Percentiles rank a stretch among this genome's conserved stretches.
phyloP scores from a whole-genome alignment of 306 rosid species.

The Acmispon strigosus region DNA sequence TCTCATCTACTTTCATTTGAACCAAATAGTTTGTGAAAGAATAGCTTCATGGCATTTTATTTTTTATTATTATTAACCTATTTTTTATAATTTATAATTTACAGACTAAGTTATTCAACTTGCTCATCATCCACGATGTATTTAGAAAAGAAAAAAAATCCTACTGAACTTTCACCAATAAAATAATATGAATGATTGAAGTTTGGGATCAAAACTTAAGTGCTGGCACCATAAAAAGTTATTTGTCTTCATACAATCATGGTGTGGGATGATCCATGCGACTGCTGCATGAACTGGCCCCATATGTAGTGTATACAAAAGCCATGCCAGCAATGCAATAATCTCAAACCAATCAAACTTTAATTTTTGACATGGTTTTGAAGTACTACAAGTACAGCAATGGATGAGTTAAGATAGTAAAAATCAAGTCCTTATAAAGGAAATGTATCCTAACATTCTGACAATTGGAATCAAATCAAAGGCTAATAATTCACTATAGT shows the following conservation, averaged over 20 bases:
- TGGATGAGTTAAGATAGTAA: slow-evolving; percentile 21
- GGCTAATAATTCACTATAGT: slow-evolving; percentile 24
- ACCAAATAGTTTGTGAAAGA: no score
- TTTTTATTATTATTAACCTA: no score
- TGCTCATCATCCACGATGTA: neutral
- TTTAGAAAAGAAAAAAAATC: neutral
- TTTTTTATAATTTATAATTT: neutral
- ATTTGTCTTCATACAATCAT: slow-evolving; percentile 26
- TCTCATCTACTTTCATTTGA: no score
- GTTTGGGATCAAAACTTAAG: slow-evolving; percentile 21
- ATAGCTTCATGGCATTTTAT: neutral
- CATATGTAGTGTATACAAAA: neutral
- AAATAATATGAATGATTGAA: slow-evolving; percentile 34
- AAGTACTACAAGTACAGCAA: slow-evolving; percentile 60
- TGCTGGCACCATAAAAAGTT: slow-evolving; percentile 23
- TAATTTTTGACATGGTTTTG: slow-evolving; percentile 33
- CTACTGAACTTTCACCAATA: neutral
- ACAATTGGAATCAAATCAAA: slow-evolving; percentile 63
- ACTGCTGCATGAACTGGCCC: slow-evolving; percentile 23
- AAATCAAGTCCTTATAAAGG: slow-evolving; percentile 7
- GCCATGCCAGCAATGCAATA: slow-evolving; percentile 26
- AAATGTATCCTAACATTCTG: slow-evolving; percentile 51
- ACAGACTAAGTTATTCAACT: neutral
- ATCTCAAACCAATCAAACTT: slow-evolving; percentile 19
- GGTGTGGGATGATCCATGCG: slow-evolving; percentile 6